Conservation (phyloP, 2,329 filamentous ascomycete genomes). For the Colletotrichum lentis region DNA sequence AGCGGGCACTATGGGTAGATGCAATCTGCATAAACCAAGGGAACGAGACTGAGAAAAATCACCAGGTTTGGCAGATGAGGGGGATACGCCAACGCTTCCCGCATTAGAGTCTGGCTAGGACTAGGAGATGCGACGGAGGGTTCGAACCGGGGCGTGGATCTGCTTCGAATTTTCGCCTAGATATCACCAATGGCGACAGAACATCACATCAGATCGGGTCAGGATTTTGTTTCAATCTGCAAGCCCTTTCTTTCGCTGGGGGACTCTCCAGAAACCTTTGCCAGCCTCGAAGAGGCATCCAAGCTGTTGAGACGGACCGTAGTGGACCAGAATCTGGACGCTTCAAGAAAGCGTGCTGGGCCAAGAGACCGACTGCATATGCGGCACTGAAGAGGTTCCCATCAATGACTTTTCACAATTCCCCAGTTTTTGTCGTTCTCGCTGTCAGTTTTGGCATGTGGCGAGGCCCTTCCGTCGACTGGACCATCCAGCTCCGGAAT, state of each 20-base stretch:
- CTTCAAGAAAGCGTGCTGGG: neutral
- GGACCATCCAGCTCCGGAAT: too few relatives aligned
- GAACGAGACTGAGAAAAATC: neutral
- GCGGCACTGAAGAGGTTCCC: too few relatives aligned
- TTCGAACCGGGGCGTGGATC: neutral
- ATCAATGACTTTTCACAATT: too few relatives aligned
- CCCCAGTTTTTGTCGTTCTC: too few relatives aligned
- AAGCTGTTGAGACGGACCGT: neutral
- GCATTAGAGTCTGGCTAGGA: neutral
- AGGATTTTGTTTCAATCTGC: neutral
- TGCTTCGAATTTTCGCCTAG: neutral
- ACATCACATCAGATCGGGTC: neutral
- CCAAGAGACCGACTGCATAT: neutral
- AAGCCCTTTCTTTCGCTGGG: neutral
- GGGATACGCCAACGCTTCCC: neutral
- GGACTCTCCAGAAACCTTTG: neutral
- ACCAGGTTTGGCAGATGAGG: neutral
- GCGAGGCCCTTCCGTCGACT: too few relatives aligned
- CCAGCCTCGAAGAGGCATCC: neutral
- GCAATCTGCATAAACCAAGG: constrained; percentile 29
- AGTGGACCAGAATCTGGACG: neutral
- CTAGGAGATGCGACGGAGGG: neutral
- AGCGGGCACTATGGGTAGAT: neutral
- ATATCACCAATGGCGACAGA: neutral
- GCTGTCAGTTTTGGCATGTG: too few relatives aligned